These are phyloP conservation scores for Alternaria alternata DNA, from an alignment of 2,329 filamentous ascomycete species.

Conservation along the genomic window DNA sequence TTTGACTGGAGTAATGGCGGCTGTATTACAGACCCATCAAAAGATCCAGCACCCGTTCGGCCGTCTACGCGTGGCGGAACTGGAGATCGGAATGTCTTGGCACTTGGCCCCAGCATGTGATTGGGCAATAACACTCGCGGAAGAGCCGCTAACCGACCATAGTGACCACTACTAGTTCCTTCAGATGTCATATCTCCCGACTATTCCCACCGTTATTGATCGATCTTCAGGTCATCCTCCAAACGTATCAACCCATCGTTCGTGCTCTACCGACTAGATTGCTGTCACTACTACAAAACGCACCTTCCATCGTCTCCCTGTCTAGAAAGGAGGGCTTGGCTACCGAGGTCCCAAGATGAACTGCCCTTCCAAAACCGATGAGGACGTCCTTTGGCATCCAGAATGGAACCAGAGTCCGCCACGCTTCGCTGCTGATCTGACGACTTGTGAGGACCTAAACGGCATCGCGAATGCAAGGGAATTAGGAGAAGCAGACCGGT, in stretches of 20 bases:
- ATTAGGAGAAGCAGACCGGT: constrained; percentile 34
- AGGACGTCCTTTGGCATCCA: constrained; percentile 35
- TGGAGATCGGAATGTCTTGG: constrained; percentile 23
- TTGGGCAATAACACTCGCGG: constrained; percentile 23
- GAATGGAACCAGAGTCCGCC: constrained; percentile 45
- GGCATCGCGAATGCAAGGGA: constrained; percentile 44
- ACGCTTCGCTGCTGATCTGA: constrained; percentile 41
- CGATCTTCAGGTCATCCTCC: constrained; percentile 27
- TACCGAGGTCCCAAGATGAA: constrained; percentile 32
- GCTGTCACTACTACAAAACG: neutral
- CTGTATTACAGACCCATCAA: neutral
- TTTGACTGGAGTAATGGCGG: neutral
- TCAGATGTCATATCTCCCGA: constrained; percentile 26
- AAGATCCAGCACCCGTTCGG: constrained; percentile 3
- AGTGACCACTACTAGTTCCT: constrained; percentile 15
- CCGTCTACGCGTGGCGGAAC: constrained; percentile 20
- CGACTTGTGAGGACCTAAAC: constrained; percentile 42
- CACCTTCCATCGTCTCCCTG: neutral
- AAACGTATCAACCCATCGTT: constrained; percentile 8
- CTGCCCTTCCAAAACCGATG: constrained; percentile 41
- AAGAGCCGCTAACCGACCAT: constrained; percentile 30
- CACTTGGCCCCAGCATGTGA: constrained; percentile 22
- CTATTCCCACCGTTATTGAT: constrained; percentile 15
- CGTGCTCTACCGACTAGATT: neutral
- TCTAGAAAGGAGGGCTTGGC: neutral